These are phyloP conservation scores for Trypanosoma lewisi DNA, from an alignment of 208 protist genomes.

Conservation along the genomic window DNA sequence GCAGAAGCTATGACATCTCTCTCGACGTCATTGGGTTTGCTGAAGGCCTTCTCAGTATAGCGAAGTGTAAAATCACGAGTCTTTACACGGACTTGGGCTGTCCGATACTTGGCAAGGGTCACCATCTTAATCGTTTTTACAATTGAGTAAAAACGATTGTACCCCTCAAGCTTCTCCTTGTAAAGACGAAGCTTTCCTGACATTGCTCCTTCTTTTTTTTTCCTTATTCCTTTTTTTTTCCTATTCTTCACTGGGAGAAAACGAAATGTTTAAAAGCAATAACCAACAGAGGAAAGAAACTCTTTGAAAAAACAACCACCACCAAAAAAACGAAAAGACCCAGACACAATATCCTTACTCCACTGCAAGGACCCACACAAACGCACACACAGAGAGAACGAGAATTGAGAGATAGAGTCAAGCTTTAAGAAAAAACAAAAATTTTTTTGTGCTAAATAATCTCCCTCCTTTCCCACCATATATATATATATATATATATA, in stretches of 20 bases:
- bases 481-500: conserved; percentile 4
- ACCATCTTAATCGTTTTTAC: conserved; percentile 93
- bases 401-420: too few species aligned
- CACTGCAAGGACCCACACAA: too few species aligned
- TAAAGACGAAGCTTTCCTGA: conserved; percentile 90
- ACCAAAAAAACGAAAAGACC: conserved; percentile 26
- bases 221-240: background rate
- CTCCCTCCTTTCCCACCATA: too few species aligned
- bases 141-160: conserved; percentile 91
- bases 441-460: too few species aligned
- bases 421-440: too few species aligned
- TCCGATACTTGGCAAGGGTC: conserved; percentile 87
- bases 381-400: too few species aligned
- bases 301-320: too few species aligned
- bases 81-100: conserved; percentile 68
- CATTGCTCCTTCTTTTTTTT: conserved; percentile 44
- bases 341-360: too few species aligned
- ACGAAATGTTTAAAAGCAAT: conserved; percentile 11
- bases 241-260: background rate
- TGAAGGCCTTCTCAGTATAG: conserved; percentile 90
- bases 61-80: conserved; percentile 88
- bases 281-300: conserved; percentile 15
- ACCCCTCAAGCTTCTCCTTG: conserved; percentile 91
- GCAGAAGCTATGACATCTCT: conserved; percentile 24
- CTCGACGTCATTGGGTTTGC: conserved; percentile 44